Evolutionary conservation across 345 rosid species (phyloP).

Genomic region (Mallotus nudiflorus): DNA sequence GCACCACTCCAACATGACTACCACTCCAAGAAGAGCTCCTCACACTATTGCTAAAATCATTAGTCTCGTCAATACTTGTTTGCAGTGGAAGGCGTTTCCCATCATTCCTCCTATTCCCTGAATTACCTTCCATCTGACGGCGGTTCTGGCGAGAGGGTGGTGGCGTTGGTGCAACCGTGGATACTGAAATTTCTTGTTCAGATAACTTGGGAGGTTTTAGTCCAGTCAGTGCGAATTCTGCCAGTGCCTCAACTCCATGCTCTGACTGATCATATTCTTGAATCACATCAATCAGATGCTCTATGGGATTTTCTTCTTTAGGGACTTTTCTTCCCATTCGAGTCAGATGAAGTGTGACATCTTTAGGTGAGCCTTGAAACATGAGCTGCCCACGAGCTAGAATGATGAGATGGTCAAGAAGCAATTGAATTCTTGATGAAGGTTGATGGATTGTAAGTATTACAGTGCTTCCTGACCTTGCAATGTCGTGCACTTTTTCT

Average conservation of each 20-base stretch:
- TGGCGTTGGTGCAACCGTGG: slow-evolving; percentile 6
- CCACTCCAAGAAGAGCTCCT: slow-evolving; percentile 65
- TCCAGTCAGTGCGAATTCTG: slow-evolving; percentile 53
- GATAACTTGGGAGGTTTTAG: slow-evolving; percentile 49
- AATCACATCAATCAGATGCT: slow-evolving; percentile 59
- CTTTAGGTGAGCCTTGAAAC: slow-evolving; percentile 62
- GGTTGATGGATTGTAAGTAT: slow-evolving; percentile 74
- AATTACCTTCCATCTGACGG: slow-evolving; percentile 3
- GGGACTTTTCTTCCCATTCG: slow-evolving; percentile 60
- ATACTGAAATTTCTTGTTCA: slow-evolving; percentile 32
- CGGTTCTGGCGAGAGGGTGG: slow-evolving; percentile 1
- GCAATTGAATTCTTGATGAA: slow-evolving; percentile 53
- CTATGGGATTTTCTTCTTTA: slow-evolving; percentile 56
- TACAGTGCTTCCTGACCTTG: slow-evolving; percentile 63
- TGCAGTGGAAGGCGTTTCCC: slow-evolving; percentile 36
- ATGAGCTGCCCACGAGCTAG: slow-evolving; percentile 70
- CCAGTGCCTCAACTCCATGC: slow-evolving; percentile 48
- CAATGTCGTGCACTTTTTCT: slow-evolving; percentile 64
- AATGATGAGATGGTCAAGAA: slow-evolving; percentile 61
- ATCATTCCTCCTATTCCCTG: not conserved
- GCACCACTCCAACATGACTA: slow-evolving; percentile 41
- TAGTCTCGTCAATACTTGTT: slow-evolving; percentile 11
- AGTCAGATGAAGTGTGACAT: slow-evolving; percentile 48
- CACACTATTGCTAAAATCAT: slow-evolving; percentile 48
- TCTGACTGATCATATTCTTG: slow-evolving; percentile 62